A percentile compares a stretch with the other conserved stretches of the same genome.
phyloP scores from a whole-genome alignment of 23 red algal species.

The Cyanidiococcus yangmingshanensis region DNA sequence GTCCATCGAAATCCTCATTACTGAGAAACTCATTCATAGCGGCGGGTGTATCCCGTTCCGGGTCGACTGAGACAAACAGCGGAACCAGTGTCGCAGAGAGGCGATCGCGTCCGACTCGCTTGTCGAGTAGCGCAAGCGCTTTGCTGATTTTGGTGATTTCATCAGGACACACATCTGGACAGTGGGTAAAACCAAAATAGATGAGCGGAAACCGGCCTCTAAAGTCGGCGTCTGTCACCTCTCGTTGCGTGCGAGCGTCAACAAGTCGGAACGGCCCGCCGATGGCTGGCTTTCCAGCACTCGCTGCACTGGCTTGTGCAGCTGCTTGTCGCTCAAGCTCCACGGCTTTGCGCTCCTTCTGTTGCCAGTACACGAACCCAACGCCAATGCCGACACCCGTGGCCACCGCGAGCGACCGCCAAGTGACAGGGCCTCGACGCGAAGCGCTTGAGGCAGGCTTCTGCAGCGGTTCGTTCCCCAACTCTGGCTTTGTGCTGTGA shows the following conservation, averaged over 20 bases:
- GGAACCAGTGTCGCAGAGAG: constrained; percentile 21
- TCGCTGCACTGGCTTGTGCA: background rate
- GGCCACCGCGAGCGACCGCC: background rate
- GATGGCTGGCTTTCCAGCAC: constrained; percentile 53
- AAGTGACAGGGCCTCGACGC: background rate
- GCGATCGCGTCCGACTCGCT: constrained; percentile 25
- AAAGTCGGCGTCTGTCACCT: constrained; percentile 36
- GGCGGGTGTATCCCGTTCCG: constrained; percentile 56
- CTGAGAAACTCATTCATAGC: constrained; percentile 47
- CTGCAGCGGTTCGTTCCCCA: too few species aligned
- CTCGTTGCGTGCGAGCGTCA: constrained; percentile 29
- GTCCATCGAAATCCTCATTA: constrained; percentile 47
- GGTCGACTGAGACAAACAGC: constrained; percentile 82
- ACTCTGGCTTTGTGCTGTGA: too few species aligned
- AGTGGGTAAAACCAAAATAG: constrained; percentile 96
- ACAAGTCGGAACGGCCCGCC: constrained; percentile 67
- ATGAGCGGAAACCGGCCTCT: constrained; percentile 46
- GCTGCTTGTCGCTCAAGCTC: background rate
- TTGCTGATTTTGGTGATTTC: constrained; percentile 79
- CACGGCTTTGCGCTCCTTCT: background rate
- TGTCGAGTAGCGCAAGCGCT: constrained; percentile 48
- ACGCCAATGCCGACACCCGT: constrained; percentile 5
- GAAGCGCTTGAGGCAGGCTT: too few species aligned
- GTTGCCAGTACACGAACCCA: background rate
- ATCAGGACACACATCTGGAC: constrained; percentile 94